Percentiles rank a stretch among this genome's conserved stretches.
These are phyloP conservation scores for Petunia hybrid DNA, from an alignment of 305 asterid species.

Conservation along the genomic window DNA sequence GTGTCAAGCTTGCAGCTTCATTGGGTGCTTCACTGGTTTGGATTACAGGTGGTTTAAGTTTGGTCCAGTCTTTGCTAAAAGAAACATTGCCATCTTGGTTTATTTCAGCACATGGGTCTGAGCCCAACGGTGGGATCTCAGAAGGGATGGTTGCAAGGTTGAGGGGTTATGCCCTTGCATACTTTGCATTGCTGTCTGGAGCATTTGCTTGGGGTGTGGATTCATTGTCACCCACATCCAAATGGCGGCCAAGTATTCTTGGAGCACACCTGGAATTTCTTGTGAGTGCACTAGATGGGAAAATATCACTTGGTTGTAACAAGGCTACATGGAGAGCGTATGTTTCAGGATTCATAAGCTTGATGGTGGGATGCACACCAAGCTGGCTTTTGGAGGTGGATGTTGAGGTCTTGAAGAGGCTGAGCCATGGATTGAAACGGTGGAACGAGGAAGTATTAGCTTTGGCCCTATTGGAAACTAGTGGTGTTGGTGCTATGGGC, in stretches of 20 bases:
- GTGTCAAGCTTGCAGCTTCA: slow-evolving; percentile 35
- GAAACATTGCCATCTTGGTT: slow-evolving; percentile 46
- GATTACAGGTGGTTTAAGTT: slow-evolving; percentile 38
- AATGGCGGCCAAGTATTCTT: slow-evolving; percentile 32
- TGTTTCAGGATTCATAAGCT: slow-evolving; percentile 35
- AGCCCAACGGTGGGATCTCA: slow-evolving; percentile 25
- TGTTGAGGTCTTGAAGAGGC: slow-evolving; percentile 32
- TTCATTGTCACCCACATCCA: slow-evolving; percentile 32
- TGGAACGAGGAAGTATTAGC: slow-evolving; percentile 38
- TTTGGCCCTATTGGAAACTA: slow-evolving; percentile 36
- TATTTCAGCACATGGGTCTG: slow-evolving; percentile 33
- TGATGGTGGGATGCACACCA: slow-evolving; percentile 37
- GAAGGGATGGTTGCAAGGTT: slow-evolving; percentile 32
- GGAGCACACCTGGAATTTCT: slow-evolving; percentile 42
- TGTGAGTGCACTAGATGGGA: slow-evolving; percentile 33
- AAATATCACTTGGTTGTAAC: slow-evolving; percentile 41
- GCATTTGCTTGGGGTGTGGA: slow-evolving; percentile 43
- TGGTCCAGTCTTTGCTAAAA: slow-evolving; percentile 34
- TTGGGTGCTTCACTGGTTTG: slow-evolving; percentile 41
- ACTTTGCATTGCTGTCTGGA: slow-evolving; percentile 39
- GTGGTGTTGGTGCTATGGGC: slow-evolving; percentile 43
- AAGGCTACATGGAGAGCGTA: slow-evolving; percentile 43
- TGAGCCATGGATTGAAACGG: slow-evolving; percentile 38
- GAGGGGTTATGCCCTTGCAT: slow-evolving; percentile 43
- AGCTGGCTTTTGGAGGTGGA: slow-evolving; percentile 41